phyloP scores from a whole-genome alignment of 805 yeast genomes.

The Candida caryicola region DNA sequence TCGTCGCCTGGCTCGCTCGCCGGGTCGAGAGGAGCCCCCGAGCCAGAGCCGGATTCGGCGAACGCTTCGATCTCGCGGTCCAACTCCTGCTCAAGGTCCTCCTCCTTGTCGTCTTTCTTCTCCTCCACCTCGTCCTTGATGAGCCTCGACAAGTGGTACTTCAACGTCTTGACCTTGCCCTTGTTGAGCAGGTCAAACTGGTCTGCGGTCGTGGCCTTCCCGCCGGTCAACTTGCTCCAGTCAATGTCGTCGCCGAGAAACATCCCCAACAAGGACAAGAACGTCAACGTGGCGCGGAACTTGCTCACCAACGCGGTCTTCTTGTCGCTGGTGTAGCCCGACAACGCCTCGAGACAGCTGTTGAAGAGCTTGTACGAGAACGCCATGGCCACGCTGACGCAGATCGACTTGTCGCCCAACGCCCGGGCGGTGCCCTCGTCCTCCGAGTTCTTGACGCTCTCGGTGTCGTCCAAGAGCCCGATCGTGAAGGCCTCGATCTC shows the following conservation, averaged over 20 bases:
- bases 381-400: constrained; percentile 27
- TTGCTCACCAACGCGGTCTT: constrained; percentile 30
- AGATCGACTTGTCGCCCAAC: constrained; percentile 48
- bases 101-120: constrained; percentile 20
- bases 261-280: constrained; percentile 27
- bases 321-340: constrained; percentile 21
- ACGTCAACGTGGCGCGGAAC: constrained; percentile 35
- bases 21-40: no score
- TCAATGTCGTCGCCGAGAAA: constrained; percentile 30
- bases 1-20: no score
- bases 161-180: constrained; percentile 34
- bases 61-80: constrained; percentile 18
- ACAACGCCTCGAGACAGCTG: constrained; percentile 26
- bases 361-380: constrained; percentile 38
- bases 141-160: constrained; percentile 37
- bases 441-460: constrained; percentile 47
- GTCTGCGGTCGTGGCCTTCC: constrained; percentile 22
- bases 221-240: constrained; percentile 34
- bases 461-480: constrained; percentile 67
- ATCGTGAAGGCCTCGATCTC: constrained; percentile 62
- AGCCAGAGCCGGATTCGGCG: neutral
- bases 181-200: constrained; percentile 27
- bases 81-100: constrained; percentile 27
- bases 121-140: constrained; percentile 35
- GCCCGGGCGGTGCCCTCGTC: constrained; percentile 45